Evolutionary conservation across 2,329 filamentous ascomycete species (phyloP), one percentile per base, ranked within the genome.

Genomic region (Arthroderma sp.): DNA sequence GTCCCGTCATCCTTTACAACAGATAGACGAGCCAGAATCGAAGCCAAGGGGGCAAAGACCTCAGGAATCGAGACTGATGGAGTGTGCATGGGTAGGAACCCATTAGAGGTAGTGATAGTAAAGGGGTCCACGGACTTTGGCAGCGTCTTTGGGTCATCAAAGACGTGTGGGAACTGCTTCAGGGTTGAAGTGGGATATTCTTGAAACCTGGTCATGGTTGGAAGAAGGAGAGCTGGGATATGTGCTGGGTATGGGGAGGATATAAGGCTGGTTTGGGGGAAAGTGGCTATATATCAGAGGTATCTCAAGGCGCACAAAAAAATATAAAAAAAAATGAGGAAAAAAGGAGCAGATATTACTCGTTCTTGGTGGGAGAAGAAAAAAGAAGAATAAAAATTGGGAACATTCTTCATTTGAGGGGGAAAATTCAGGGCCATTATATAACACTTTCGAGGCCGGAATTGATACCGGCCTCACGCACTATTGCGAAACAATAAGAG

Each of bases 11-110:
- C 65, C 42, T 77, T 91, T 66, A 77, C 77, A 61, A 94, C 81
- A 28, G 88, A 85, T 77, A 91, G 85, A 48, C 80, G 77, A 47
- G 78, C 71, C 30, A 89, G 73, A 49, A 94, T 72, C 27, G 77
- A 77, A 61, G 85, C 79, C 31, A 94, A 71, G 3, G 75, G 66
- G 32, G 78, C 73, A 59, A 94, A 95, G 60, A 82, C 82, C 9
- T 71, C 53, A 15, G 88, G 87, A 0, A 94, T 75, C 6, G 70
- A 61, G 41, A 54, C 55, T 36, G 65, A 58, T 15, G 66, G 61
- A 36, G 59, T 57, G 34, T 53, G 53, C 49, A 62, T 64, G 27
- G 67, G 68, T 22, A 70, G 52, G 51, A 70, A 70, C 11, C 67
- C 68, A 36, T 65, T 67, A 1, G 60, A 58, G 9, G 65, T 66